Evolutionary conservation across 768 basidiomycete species (phyloP).

Genomic region (Pleurotus sapidus): DNA sequence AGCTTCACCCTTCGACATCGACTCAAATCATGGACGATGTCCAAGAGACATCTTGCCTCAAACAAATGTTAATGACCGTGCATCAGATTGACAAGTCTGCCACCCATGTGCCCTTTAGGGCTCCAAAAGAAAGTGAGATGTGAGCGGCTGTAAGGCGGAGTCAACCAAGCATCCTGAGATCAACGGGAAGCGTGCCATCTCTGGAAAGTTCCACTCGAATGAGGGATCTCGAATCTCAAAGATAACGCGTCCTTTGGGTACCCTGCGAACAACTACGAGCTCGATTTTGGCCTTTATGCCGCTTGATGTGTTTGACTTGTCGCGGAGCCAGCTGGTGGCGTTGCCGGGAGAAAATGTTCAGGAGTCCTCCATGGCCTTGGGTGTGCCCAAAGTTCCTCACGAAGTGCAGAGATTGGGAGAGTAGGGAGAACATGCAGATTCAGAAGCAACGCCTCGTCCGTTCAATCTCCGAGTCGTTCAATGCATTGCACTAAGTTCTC

Average conservation of each 20-base stretch:
- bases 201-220: slow-evolving; percentile 91
- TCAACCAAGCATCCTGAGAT: slow-evolving; percentile 1
- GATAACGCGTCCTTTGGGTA: slow-evolving; percentile 84
- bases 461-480: no score
- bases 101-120: no score
- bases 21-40: no score
- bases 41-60: no score
- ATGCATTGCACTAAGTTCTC: no score
- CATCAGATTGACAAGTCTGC: no score
- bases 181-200: slow-evolving; percentile 57
- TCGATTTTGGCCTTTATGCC: slow-evolving; percentile 73
- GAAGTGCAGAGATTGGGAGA: slow-evolving; percentile 1
- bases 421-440: background rate
- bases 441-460: no score
- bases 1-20: no score
- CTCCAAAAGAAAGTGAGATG: no score
- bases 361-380: slow-evolving; percentile 20
- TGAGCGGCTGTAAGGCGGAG: slow-evolving; percentile 27
- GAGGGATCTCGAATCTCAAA: slow-evolving; percentile 88
- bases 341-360: slow-evolving; percentile 39
- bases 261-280: slow-evolving; percentile 40
- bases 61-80: no score
- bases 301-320: slow-evolving; percentile 78
- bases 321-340: slow-evolving; percentile 77
- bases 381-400: background rate